Conservation (phyloP, 2,329 filamentous ascomycete species). For the Nothophaeocryptopus gaeumannii region DNA sequence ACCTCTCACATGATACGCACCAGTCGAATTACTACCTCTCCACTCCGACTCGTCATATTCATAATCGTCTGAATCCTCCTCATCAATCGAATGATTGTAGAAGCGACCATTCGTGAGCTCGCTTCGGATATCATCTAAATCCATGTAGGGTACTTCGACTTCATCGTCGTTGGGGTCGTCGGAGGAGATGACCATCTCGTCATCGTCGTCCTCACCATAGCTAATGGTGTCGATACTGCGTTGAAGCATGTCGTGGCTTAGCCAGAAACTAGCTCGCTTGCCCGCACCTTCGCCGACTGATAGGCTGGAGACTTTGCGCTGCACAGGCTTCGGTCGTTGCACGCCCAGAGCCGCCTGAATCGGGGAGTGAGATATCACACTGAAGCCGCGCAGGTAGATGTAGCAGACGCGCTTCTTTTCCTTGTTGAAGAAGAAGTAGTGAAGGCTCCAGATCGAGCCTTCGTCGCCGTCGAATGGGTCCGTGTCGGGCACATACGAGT, state of each 20-base stretch:
- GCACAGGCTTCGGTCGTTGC: slow-evolving; percentile 37
- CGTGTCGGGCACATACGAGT: slow-evolving; percentile 83
- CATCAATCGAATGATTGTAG: slow-evolving; percentile 26
- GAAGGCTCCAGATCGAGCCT: slow-evolving; percentile 87
- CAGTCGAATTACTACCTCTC: no score
- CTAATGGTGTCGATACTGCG: slow-evolving; percentile 25
- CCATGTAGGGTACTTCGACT: slow-evolving; percentile 34
- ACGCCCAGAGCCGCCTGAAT: slow-evolving; percentile 44
- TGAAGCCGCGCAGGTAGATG: slow-evolving; percentile 86
- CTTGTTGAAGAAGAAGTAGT: slow-evolving; percentile 98
- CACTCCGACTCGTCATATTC: slow-evolving; percentile 13
- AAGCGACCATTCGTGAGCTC: slow-evolving; percentile 33
- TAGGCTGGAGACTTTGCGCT: slow-evolving; percentile 30
- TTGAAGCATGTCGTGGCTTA: slow-evolving; percentile 60
- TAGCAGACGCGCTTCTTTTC: slow-evolving; percentile 89
- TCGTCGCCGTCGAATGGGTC: slow-evolving; percentile 92
- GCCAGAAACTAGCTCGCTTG: slow-evolving; percentile 86
- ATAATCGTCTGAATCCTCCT: slow-evolving; percentile 21
- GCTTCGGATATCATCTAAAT: slow-evolving; percentile 36
- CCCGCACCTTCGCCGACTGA: slow-evolving; percentile 57
- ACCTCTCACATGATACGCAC: slow-evolving; percentile 22
- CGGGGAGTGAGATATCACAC: slow-evolving; percentile 66
- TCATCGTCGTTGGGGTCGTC: slow-evolving; percentile 31
- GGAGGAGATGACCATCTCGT: slow-evolving; percentile 26
- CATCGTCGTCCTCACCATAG: slow-evolving; percentile 35